These are phyloP conservation scores for Mycena pura DNA, from an alignment of 768 basidiomycete genomes.

Conservation along the genomic window DNA sequence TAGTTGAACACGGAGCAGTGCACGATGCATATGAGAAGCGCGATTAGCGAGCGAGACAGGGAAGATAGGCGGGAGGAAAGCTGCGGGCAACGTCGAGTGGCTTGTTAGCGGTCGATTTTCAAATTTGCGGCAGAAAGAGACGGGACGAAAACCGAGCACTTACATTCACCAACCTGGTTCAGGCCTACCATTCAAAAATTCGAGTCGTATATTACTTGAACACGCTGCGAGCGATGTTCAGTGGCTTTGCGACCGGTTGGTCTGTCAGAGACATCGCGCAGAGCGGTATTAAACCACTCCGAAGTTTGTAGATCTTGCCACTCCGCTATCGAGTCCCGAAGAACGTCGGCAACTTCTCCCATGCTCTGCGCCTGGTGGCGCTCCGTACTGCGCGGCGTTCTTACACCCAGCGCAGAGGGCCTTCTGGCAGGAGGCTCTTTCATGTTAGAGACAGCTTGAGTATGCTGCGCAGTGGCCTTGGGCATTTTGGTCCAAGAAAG, in stretches of 20 bases:
- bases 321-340: not conserved
- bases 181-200: slow-evolving; percentile 58
- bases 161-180: slow-evolving; percentile 75
- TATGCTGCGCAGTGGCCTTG: too few species aligned
- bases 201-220: slow-evolving; percentile 63
- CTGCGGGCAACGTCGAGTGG: slow-evolving; percentile 45
- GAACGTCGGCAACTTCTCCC: not conserved
- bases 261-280: slow-evolving; percentile 74
- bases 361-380: not conserved
- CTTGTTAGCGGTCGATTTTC: slow-evolving; percentile 44
- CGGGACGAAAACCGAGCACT: slow-evolving; percentile 45
- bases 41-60: too few species aligned
- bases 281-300: slow-evolving; percentile 56
- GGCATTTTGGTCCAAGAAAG: too few species aligned
- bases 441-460: too few species aligned
- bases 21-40: too few species aligned
- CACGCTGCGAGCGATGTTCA: slow-evolving; percentile 66
- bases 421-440: too few species aligned
- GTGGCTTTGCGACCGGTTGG: slow-evolving; percentile 77
- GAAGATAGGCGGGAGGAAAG: slow-evolving; percentile 49
- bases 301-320: not conserved
- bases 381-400: not conserved
- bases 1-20: too few species aligned
- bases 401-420: not conserved
- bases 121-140: slow-evolving; percentile 36